Conservation (phyloP, 1,284 basidiomycete genomes). For the Tilletia indica region DNA sequence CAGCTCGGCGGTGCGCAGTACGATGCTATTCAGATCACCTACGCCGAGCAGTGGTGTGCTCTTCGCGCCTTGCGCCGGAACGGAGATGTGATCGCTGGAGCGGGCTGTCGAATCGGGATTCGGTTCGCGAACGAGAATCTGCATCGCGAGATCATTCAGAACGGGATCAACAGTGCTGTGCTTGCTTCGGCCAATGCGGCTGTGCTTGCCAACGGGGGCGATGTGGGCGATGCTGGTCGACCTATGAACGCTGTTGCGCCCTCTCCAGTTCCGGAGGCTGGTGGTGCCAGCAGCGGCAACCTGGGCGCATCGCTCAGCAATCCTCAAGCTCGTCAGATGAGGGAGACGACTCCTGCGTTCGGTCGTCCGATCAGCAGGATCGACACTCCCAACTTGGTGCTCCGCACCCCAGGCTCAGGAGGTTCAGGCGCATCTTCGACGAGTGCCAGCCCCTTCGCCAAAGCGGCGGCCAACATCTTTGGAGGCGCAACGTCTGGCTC, state of each 20-base stretch:
- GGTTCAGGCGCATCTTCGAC: conserved; percentile 2
- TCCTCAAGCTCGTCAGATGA: not conserved
- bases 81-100: conserved; percentile 4
- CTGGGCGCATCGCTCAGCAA: not conserved
- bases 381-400: conserved; percentile 3
- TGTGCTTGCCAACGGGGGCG: conserved; percentile 1
- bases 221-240: conserved; percentile 3
- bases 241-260: not conserved
- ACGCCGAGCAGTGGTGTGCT: conserved; percentile 7
- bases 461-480: conserved; percentile 10
- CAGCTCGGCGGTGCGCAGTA: not conserved
- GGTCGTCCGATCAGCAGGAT: conserved; percentile 15
- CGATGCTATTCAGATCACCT: conserved; percentile 12
- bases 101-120: conserved; percentile 8
- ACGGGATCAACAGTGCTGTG: conserved; percentile 15
- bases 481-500: not conserved
- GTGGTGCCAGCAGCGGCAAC: not conserved
- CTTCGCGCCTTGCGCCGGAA: conserved; percentile 9
- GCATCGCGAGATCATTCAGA: conserved; percentile 9
- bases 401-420: conserved; percentile 10
- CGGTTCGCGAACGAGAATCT: conserved; percentile 13
- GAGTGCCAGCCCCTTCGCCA: not conserved
- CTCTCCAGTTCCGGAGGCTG: not conserved
- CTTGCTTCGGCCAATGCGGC: conserved; percentile 5
- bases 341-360: conserved; percentile 6